A percentile compares a stretch with the other conserved stretches of the same genome.
Conservation (phyloP, 2,329 filamentous ascomycete genomes). For the Pseudocercospora ulei region DNA sequence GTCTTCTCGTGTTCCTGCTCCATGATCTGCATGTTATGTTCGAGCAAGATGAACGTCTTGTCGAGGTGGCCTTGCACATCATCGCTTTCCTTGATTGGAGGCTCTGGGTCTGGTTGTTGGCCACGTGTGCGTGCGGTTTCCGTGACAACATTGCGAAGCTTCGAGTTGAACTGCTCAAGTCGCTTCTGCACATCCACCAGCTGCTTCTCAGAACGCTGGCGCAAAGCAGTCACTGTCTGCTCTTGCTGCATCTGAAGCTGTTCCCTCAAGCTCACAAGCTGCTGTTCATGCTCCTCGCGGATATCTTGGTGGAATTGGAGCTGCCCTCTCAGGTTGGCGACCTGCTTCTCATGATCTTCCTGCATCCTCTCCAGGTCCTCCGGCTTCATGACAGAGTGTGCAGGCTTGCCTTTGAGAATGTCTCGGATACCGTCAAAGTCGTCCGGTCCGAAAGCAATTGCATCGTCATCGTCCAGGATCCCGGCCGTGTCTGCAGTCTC, state of each 20-base stretch:
- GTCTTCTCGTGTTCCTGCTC: slow-evolving; percentile 27
- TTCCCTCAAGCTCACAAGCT: slow-evolving; percentile 12
- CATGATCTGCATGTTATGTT: slow-evolving; percentile 26
- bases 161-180: slow-evolving; percentile 31
- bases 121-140: slow-evolving; percentile 29
- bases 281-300: slow-evolving; percentile 11
- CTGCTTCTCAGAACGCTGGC: slow-evolving; percentile 20
- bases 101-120: slow-evolving; percentile 22
- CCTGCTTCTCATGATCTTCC: slow-evolving; percentile 13
- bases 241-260: slow-evolving; percentile 22
- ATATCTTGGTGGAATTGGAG: slow-evolving; percentile 4
- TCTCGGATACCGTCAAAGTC: slow-evolving; percentile 31
- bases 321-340: slow-evolving; percentile 9
- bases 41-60: slow-evolving; percentile 24
- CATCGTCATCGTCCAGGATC: slow-evolving; percentile 22
- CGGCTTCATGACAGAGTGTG: slow-evolving; percentile 19
- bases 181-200: slow-evolving; percentile 29
- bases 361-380: slow-evolving; percentile 15
- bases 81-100: slow-evolving; percentile 14
- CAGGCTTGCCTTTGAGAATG: slow-evolving; percentile 27
- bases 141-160: slow-evolving; percentile 29
- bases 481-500: slow-evolving; percentile 4
- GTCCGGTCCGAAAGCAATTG: slow-evolving; percentile 22
- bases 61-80: slow-evolving; percentile 20
- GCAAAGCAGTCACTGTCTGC: slow-evolving; percentile 8